Base-by-base conservation (phyloP, 2,329 filamentous ascomycete genomes). In the Sporothrix brunneoviolacea region DNA sequence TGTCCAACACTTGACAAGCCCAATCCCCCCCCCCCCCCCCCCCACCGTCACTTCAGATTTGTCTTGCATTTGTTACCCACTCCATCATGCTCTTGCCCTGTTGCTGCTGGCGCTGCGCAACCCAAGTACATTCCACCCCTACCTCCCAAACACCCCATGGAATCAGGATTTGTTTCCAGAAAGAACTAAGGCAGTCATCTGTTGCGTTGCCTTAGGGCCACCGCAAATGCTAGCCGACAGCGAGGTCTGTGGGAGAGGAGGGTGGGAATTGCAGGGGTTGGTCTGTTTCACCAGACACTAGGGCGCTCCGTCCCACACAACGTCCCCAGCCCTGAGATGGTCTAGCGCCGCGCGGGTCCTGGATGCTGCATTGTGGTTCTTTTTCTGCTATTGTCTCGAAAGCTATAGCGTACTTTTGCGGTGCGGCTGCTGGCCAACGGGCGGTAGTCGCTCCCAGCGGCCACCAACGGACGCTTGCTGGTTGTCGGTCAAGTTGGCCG, bases 261-360 rank as follows among this genome's bases (percentile, higher is more conserved):
- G 59, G 60, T 64, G 64, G 70, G 66, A 70, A 70, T 71, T 70
- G 59, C 72, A 76, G 69, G 73, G 71, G 69, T 58, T 51, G 59
- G 67, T 62, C 64, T 71, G 75, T 77, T 77, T 77, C 75, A 77
- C 70, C 67, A 72, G 42, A 22, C 42, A 52, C 55, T 52, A 53
- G 55, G 41, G 37, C 41, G 43, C 43, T 35, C 51, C 53, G 40
- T 53, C 35, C 50, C 45, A 53, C 41, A 35, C 40, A n/a, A 41
- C 39, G 47, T 30, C 28, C 19, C 30, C 39, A 50, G 47, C 47
- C 38, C 47, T 30, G 28, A 38, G 39, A 30, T 24, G 48, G 42
- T 16, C 45, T 52, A 54, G 52, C 42, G 37, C 49, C 32, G 16
- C 28, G 45, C 38, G 49, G 53, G 45, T 48, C 12, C 38, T 37